These are phyloP conservation scores for Radiomyces spectabilis DNA, from an alignment of 192 early-diverging fungal genomes.

Conservation along the genomic window DNA sequence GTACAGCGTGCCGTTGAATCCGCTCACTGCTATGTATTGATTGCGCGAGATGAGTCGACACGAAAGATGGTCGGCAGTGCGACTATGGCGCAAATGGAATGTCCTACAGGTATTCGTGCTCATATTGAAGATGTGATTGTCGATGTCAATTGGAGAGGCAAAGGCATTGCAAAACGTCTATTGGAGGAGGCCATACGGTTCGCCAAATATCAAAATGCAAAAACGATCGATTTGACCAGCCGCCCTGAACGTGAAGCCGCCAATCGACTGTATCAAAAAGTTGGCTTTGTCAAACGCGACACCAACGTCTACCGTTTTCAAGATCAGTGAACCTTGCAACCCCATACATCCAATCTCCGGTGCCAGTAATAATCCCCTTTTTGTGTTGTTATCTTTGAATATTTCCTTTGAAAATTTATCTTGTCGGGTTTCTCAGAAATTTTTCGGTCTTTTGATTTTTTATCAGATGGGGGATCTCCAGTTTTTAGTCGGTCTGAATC, in stretches of 20 bases:
- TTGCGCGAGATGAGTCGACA: too few species aligned
- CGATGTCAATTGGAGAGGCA: slow-evolving; percentile 13
- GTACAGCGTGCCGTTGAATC: neutral
- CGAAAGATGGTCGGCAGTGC: slow-evolving; percentile 26
- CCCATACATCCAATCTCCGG: too few species aligned
- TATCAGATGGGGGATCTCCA: too few species aligned
- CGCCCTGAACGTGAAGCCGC: slow-evolving; percentile 38
- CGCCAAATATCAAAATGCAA: slow-evolving; percentile 3
- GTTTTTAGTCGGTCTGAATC: too few species aligned
- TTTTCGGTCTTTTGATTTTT: too few species aligned
- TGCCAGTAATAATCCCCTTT: too few species aligned
- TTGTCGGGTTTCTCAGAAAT: too few species aligned
- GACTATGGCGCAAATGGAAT: slow-evolving; percentile 22
- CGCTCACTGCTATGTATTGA: neutral
- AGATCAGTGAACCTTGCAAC: too few species aligned
- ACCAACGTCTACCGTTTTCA: slow-evolving; percentile 36
- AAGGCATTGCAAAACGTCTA: slow-evolving; percentile 28
- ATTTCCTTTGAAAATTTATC: too few species aligned
- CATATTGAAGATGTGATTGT: slow-evolving; percentile 48
- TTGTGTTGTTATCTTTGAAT: too few species aligned
- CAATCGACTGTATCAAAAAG: slow-evolving; percentile 33
- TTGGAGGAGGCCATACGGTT: slow-evolving; percentile 19
- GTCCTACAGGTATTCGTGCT: slow-evolving; percentile 33
- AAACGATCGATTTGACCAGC: slow-evolving; percentile 36
- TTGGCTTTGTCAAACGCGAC: slow-evolving; percentile 35